These are phyloP conservation scores for Phialophora verrucosa DNA, from an alignment of 2,329 filamentous ascomycete species.

Conservation along the genomic window DNA sequence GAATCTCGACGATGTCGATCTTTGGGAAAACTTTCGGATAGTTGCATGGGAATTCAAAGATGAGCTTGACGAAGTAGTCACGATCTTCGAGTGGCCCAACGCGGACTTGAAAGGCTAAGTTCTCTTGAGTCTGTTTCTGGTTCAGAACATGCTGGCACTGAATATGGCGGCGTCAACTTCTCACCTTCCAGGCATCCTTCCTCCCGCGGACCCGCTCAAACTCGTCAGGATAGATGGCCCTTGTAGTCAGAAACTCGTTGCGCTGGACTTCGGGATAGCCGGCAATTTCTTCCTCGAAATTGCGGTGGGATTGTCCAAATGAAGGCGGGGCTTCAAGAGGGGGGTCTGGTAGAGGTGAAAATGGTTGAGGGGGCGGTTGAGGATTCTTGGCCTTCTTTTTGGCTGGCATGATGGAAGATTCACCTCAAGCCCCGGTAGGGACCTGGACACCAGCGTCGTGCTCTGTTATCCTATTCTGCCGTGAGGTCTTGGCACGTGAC, in stretches of 20 bases:
- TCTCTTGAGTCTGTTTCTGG: conserved; percentile 30
- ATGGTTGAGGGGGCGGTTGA: conserved; percentile 15
- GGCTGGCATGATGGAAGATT: conserved; percentile 29
- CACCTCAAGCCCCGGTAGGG: conserved; percentile 23
- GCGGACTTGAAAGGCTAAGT: conserved; percentile 36
- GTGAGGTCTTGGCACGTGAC: conserved; percentile 28
- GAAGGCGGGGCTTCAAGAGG: conserved; percentile 22
- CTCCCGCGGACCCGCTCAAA: conserved; percentile 35
- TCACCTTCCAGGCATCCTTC: conserved; percentile 39
- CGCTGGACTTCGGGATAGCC: conserved; percentile 37
- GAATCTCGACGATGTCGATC: conserved; percentile 34
- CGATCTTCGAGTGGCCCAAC: conserved; percentile 33
- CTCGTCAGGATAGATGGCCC: conserved; percentile 37
- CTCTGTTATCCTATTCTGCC: conserved; percentile 5
- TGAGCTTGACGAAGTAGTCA: conserved; percentile 36
- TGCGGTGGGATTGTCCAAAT: conserved; percentile 32
- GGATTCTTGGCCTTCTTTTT: conserved; percentile 27
- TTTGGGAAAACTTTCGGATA: conserved; percentile 39
- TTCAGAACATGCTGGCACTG: conserved; percentile 2
- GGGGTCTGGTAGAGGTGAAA: conserved; percentile 13
- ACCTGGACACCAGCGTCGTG: conserved; percentile 15
- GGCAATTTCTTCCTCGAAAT: conserved; percentile 31
- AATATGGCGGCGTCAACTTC: neutral
- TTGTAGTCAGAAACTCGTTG: conserved; percentile 36
- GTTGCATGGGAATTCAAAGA: conserved; percentile 38